These are phyloP conservation scores for Geotrichum carabidarum DNA, from an alignment of 1,139 yeast species.

Conservation along the genomic window DNA sequence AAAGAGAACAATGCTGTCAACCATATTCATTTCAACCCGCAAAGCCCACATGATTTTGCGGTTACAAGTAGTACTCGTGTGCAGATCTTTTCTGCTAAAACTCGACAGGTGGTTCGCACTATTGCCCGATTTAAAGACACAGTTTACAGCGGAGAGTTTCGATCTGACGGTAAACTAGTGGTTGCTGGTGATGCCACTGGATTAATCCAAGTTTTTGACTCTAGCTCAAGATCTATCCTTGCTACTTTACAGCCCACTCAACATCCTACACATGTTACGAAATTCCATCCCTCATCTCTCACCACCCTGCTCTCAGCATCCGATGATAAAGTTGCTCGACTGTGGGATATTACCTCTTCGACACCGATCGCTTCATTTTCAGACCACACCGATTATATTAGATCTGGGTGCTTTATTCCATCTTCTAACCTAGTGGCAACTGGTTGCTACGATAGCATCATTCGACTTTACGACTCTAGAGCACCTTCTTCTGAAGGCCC, in stretches of 20 bases:
- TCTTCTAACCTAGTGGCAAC: conserved; percentile 75
- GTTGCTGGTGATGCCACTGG: conserved; percentile 92
- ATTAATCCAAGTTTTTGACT: conserved; percentile 74
- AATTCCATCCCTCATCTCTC: conserved; percentile 70
- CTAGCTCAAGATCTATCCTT: conserved; percentile 72
- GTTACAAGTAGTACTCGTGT: conserved; percentile 88
- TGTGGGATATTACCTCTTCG: conserved; percentile 80
- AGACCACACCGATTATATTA: conserved; percentile 83
- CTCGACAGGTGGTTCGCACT: conserved; percentile 84
- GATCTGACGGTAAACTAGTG: conserved; percentile 74
- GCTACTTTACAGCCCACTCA: conserved; percentile 76
- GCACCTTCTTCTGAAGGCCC: conserved; percentile 41
- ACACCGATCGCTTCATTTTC: conserved; percentile 63
- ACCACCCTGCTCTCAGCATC: conserved; percentile 80
- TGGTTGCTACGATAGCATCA: conserved; percentile 88
- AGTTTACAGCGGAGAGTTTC: conserved; percentile 77
- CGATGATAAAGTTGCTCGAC: conserved; percentile 79
- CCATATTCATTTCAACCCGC: conserved; percentile 83
- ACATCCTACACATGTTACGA: conserved; percentile 92
- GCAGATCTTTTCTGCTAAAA: conserved; percentile 86
- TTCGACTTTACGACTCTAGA: conserved; percentile 84
- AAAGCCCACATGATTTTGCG: conserved; percentile 85
- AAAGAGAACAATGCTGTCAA: conserved; percentile 92
- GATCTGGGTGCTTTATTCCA: conserved; percentile 77
- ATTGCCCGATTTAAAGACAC: conserved; percentile 89